Conservation (phyloP, 1,284 basidiomycete species). For the Quambalaria eucalypti region DNA sequence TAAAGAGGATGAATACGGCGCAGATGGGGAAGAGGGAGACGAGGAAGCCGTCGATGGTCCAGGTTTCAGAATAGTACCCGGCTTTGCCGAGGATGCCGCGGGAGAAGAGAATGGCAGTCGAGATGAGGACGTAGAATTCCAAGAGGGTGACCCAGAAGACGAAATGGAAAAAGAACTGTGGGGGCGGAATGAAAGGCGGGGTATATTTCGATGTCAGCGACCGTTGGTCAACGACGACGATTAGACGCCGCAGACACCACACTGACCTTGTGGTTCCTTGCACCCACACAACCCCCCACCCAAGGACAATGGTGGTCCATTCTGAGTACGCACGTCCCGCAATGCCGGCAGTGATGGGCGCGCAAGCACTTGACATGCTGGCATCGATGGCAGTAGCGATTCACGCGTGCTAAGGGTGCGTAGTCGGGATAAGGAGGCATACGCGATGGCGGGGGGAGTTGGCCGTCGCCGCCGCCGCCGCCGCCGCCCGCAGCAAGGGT, state of each 20-base stretch:
- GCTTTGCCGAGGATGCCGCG: slow-evolving; percentile 23
- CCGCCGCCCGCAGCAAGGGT: no score
- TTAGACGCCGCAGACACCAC: background rate
- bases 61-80: slow-evolving; percentile 12
- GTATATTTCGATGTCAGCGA: no score
- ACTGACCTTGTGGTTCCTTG: slow-evolving; percentile 65
- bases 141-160: slow-evolving; percentile 56
- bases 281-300: slow-evolving; percentile 75
- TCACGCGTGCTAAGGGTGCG: slow-evolving; percentile 6
- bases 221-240: no score
- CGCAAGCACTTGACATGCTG: slow-evolving; percentile 60
- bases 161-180: slow-evolving; percentile 51
- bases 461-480: background rate
- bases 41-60: slow-evolving; percentile 57
- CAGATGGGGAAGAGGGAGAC: slow-evolving; percentile 58
- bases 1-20: slow-evolving; percentile 65
- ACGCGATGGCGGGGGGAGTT: background rate
- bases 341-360: slow-evolving; percentile 66
- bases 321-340: slow-evolving; percentile 63
- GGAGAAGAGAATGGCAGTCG: slow-evolving; percentile 46
- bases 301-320: slow-evolving; percentile 64
- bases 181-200: no score
- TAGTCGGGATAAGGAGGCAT: slow-evolving; percentile 2
- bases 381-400: slow-evolving; percentile 42
- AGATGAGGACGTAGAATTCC: slow-evolving; percentile 57